Percentiles rank a stretch among this genome's conserved stretches.
Conservation (phyloP, 768 basidiomycete genomes). For the Daedaleopsis sinensis region DNA sequence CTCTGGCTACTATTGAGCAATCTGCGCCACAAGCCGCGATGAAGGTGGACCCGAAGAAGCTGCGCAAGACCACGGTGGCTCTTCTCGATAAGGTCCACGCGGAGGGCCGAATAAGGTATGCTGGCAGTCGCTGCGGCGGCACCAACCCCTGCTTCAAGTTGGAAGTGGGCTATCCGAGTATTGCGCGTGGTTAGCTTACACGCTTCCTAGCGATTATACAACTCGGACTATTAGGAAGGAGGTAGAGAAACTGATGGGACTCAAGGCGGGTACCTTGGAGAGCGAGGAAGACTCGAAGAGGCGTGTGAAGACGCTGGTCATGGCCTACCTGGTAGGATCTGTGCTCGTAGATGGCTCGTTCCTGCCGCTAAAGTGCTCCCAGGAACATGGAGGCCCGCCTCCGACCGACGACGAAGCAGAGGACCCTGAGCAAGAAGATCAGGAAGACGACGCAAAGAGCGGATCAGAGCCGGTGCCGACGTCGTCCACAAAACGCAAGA, state of each 20-base stretch:
- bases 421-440: conserved; percentile 1
- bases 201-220: conserved; percentile 44
- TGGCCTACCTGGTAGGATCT: conserved; percentile 10
- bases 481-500: background rate
- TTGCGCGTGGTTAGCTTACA: background rate
- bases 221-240: conserved; percentile 51
- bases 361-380: too few relatives aligned
- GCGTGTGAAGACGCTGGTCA: conserved; percentile 31
- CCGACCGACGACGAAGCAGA: background rate
- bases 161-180: background rate
- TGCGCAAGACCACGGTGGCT: conserved; percentile 37
- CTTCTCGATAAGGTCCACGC: conserved; percentile 31
- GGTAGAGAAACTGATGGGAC: conserved; percentile 48
- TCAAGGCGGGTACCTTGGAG: conserved; percentile 50
- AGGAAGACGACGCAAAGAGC: background rate
- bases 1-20: background rate
- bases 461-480: background rate
- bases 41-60: conserved; percentile 28
- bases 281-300: conserved; percentile 47
- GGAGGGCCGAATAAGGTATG: conserved; percentile 36
- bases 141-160: too few relatives aligned
- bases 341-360: background rate
- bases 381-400: conserved; percentile 2
- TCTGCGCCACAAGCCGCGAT: background rate
- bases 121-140: background rate